Evolutionary conservation across 306 rosid genomes (phyloP).

Genomic region (Parietaria judaica): DNA sequence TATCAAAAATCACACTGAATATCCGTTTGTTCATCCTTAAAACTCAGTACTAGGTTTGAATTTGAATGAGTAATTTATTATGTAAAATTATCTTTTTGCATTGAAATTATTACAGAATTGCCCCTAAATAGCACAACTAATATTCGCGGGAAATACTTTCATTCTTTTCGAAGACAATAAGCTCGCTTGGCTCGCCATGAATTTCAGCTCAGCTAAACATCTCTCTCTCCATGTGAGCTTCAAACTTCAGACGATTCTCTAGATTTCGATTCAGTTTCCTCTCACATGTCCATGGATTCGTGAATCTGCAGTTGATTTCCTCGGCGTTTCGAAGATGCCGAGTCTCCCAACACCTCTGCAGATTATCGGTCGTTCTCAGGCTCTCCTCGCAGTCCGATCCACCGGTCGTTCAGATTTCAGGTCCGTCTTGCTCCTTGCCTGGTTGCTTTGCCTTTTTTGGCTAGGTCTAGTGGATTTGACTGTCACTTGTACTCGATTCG

Average conservation of each 20-base stretch:
- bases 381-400: constrained; percentile 37
- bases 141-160: constrained; percentile 19
- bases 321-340: constrained; percentile 76
- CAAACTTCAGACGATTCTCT: too few species aligned
- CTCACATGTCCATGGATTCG: too few species aligned
- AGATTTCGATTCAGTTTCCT: too few species aligned
- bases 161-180: neutral
- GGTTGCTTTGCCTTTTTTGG: neutral
- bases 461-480: neutral
- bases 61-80: too few species aligned
- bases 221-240: constrained; percentile 32
- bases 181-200: constrained; percentile 21
- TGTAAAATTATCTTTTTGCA: too few species aligned
- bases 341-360: constrained; percentile 50
- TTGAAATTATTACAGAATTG: too few species aligned
- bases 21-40: too few species aligned
- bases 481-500: constrained; percentile 1
- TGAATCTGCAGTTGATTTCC: constrained; percentile 48
- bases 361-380: constrained; percentile 50
- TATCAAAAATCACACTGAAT: too few species aligned
- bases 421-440: constrained; percentile 20
- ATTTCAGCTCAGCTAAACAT: constrained; percentile 20
- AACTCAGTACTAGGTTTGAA: too few species aligned
- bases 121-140: neutral
- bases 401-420: constrained; percentile 40